Conservation (phyloP, 208 protist species). For the Leptomonas seymouri region DNA sequence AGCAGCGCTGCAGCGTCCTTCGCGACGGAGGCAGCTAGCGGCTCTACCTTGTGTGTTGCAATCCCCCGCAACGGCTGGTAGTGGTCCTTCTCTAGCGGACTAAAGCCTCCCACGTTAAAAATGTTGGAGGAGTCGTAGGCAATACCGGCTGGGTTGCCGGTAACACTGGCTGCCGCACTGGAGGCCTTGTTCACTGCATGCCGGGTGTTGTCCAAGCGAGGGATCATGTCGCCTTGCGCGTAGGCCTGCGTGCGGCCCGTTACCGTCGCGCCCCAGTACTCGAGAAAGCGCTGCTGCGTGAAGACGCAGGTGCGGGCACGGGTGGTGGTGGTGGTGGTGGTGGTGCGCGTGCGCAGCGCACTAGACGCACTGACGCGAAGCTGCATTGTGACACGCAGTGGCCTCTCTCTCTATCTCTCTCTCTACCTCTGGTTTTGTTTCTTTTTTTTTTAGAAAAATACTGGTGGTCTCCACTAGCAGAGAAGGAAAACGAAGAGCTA, state of each 20-base stretch:
- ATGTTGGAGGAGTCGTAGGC: slow-evolving; percentile 83
- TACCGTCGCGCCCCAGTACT: slow-evolving; percentile 83
- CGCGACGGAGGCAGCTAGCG: slow-evolving; percentile 44
- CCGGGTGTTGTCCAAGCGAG: slow-evolving; percentile 73
- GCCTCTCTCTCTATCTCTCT: too few relatives aligned
- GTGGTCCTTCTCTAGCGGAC: slow-evolving; percentile 70
- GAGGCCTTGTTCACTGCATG: slow-evolving; percentile 58
- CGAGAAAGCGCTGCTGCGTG: slow-evolving; percentile 61
- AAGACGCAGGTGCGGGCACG: slow-evolving; percentile 21
- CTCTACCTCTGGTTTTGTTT: too few relatives aligned
- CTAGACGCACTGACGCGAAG: slow-evolving; percentile 26
- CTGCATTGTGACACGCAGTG: slow-evolving; percentile 1
- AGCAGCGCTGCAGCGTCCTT: slow-evolving; percentile 50
- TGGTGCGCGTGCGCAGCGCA: slow-evolving; percentile 18
- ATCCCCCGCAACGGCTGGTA: slow-evolving; percentile 76
- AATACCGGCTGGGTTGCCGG: slow-evolving; percentile 71
- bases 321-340: slow-evolving; percentile 1
- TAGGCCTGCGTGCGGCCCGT: slow-evolving; percentile 85
- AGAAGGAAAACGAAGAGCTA: neutral
- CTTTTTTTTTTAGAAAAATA: too few relatives aligned
- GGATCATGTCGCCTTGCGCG: slow-evolving; percentile 85
- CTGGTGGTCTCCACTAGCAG: neutral
- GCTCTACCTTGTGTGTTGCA: slow-evolving; percentile 62
- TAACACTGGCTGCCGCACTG: slow-evolving; percentile 61
- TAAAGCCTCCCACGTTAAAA: slow-evolving; percentile 71